Evolutionary conservation across 1,284 basidiomycete species (phyloP).

Genomic region (Apiotrichum domesticum): DNA sequence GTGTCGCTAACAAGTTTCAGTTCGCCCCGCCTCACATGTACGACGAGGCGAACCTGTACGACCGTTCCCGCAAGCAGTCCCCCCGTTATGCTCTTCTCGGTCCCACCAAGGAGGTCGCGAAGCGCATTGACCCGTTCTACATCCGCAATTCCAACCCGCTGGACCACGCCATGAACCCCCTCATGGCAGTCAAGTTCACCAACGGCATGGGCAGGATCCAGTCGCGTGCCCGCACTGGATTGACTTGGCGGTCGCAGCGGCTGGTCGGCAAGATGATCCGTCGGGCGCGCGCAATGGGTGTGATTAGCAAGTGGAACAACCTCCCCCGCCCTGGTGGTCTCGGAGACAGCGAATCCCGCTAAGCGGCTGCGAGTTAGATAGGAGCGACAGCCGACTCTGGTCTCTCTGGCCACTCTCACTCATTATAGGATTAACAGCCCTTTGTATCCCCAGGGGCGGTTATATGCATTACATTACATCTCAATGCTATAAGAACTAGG

Average conservation of each 20-base stretch:
- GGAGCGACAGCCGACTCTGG: no score
- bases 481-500: background rate
- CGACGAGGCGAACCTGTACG: constrained; percentile 16
- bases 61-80: background rate
- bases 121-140: constrained; percentile 41
- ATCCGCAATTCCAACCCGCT: constrained; percentile 30
- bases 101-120: constrained; percentile 29
- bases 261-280: constrained; percentile 79
- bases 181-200: constrained; percentile 62
- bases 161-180: constrained; percentile 54
- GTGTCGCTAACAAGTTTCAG: constrained; percentile 1
- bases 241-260: constrained; percentile 78
- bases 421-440: no score
- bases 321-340: constrained; percentile 19
- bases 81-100: constrained; percentile 32
- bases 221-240: constrained; percentile 60
- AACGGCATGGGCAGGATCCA: constrained; percentile 82
- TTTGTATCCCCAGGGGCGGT: no score
- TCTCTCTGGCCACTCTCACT: no score
- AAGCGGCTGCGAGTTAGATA: no score
- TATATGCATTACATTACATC: background rate
- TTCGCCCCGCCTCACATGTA: constrained; percentile 13
- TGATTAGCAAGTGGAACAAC: constrained; percentile 57
- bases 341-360: constrained; percentile 2
- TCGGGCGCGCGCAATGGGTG: constrained; percentile 86